Conservation (phyloP, 2,329 filamentous ascomycete genomes). For the Pleomassaria siparia region DNA sequence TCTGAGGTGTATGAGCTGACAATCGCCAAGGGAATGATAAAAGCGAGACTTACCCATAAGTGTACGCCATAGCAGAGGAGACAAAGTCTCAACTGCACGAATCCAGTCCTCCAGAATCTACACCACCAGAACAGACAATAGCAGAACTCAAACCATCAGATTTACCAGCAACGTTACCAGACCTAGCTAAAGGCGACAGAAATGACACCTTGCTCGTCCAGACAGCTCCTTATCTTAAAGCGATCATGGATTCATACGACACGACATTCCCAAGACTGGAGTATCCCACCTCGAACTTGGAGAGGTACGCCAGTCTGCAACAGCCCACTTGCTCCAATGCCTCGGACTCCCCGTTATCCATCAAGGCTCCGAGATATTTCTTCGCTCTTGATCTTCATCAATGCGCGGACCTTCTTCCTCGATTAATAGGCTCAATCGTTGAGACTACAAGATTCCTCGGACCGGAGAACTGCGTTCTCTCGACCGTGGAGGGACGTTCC, state of each 20-base stretch:
- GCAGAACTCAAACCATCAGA: background rate
- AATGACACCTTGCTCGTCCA: conserved; percentile 16
- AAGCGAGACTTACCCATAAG: too few species aligned
- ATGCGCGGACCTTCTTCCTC: conserved; percentile 49
- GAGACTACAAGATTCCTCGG: conserved; percentile 55
- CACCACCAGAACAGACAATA: background rate
- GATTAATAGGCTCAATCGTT: conserved; percentile 55
- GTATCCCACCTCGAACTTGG: conserved; percentile 16
- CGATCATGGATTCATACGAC: conserved; percentile 21
- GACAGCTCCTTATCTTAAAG: conserved; percentile 16
- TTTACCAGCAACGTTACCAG: too few species aligned
- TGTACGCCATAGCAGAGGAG: too few species aligned
- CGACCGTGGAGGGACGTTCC: conserved; percentile 59
- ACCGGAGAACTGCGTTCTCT: conserved; percentile 53
- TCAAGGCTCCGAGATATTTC: conserved; percentile 32
- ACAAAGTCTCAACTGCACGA: too few species aligned
- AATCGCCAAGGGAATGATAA: too few species aligned
- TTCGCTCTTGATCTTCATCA: conserved; percentile 58
- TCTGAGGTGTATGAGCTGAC: too few species aligned
- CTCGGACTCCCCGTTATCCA: conserved; percentile 3
- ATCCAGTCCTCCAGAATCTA: too few species aligned
- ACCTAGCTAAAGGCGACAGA: background rate
- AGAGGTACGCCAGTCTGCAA: conserved; percentile 20
- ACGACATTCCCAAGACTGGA: conserved; percentile 17
- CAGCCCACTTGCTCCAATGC: background rate